These are phyloP conservation scores for Kuraishia cidri DNA, from an alignment of 805 yeast species.

Conservation along the genomic window DNA sequence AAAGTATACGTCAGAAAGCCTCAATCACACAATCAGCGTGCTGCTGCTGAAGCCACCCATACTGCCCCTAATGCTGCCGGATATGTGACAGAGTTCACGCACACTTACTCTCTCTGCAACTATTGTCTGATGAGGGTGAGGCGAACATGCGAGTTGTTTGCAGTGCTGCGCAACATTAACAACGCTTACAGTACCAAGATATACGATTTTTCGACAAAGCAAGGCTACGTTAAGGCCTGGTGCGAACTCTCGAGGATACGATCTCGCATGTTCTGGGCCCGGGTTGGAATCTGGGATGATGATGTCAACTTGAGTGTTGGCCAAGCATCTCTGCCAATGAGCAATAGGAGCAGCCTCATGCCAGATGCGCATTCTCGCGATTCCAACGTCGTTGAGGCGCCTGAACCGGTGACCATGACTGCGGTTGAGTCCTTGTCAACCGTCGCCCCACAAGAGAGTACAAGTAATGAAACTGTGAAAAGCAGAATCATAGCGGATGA, in stretches of 20 bases:
- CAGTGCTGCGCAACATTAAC: conserved; percentile 58
- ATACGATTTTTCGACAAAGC: conserved; percentile 46
- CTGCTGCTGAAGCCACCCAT: conserved; percentile 8
- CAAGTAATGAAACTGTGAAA: too few relatives aligned
- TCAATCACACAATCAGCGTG: conserved; percentile 4
- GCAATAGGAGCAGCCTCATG: too few relatives aligned
- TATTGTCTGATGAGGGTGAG: conserved; percentile 75
- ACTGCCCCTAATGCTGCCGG: conserved; percentile 10
- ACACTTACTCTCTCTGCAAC: conserved; percentile 66
- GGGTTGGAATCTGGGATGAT: conserved; percentile 81
- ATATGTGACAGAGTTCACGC: conserved; percentile 20
- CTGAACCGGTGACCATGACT: too few relatives aligned
- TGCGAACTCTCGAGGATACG: conserved; percentile 54
- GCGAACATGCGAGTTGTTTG: conserved; percentile 75
- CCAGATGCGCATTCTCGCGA: too few relatives aligned
- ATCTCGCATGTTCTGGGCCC: conserved; percentile 74
- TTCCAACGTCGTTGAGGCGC: too few relatives aligned
- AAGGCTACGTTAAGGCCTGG: conserved; percentile 40
- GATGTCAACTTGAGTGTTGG: too few relatives aligned
- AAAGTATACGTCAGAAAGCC: conserved; percentile 28
- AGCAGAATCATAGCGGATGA: too few relatives aligned
- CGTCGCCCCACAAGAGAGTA: too few relatives aligned
- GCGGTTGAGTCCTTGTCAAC: too few relatives aligned
- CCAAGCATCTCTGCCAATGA: too few relatives aligned
- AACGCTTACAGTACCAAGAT: conserved; percentile 31